Percentiles rank a stretch among this genome's conserved stretches.
phyloP scores from a whole-genome alignment of 139 green algal genomes.

The Penium margaritaceum region DNA sequence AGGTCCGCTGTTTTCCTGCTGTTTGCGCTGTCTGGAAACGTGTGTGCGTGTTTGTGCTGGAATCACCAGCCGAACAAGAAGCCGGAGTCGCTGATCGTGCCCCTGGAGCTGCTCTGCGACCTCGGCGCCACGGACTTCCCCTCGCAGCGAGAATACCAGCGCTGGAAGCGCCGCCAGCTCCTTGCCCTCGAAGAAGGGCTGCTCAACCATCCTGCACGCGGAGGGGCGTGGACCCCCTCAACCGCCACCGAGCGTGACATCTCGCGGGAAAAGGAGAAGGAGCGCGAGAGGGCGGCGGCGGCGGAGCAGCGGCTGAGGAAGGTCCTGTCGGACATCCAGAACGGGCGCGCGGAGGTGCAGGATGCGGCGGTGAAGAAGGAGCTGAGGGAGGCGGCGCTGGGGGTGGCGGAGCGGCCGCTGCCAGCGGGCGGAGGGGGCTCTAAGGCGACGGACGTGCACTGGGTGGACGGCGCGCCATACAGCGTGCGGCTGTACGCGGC shows the following conservation, averaged over 20 bases:
- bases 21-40: too few relatives aligned
- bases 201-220: neutral
- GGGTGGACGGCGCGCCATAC: conserved; percentile 33
- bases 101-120: conserved; percentile 35
- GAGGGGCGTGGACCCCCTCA: neutral
- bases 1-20: too few relatives aligned
- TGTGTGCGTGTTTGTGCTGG: too few relatives aligned
- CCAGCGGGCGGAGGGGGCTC: neutral
- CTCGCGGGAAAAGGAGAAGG: too few relatives aligned
- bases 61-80: neutral
- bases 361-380: conserved; percentile 1
- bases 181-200: conserved; percentile 27
- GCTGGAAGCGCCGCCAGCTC: conserved; percentile 36
- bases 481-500: conserved; percentile 37
- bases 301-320: neutral
- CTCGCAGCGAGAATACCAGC: conserved; percentile 18
- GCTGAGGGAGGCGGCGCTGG: conserved; percentile 13
- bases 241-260: neutral
- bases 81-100: conserved; percentile 26
- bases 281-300: neutral
- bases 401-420: neutral
- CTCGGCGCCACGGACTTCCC: conserved; percentile 27
- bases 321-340: conserved; percentile 8
- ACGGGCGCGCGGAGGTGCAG: conserved; percentile 15
- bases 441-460: neutral